Base-by-base conservation (phyloP, 306 rosid species). In the Lathyrus oleraceus region DNA sequence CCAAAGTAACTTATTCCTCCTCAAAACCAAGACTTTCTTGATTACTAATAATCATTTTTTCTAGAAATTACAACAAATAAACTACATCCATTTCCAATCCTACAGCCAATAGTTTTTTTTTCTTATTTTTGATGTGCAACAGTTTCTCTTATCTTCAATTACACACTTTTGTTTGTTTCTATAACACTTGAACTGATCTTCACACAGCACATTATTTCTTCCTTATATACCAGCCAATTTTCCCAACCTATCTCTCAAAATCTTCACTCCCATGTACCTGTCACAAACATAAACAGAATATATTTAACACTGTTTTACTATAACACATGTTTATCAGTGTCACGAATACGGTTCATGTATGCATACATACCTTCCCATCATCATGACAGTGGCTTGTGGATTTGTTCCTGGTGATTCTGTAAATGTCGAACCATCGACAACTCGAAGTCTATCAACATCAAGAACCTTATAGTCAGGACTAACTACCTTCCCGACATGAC, bases 231-330 rank as follows among this genome's bases (percentile, higher is more conserved):
- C 89, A 79, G 89, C 83, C 69, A 80, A 76, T 42, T 74, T 76
- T 77, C 87, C 86, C 81, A 87, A 67, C 81, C 96, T 90, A 4
- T 85, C 78, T 81, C 87, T 80, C 81, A 88, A 78, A 75, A 93
- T 93, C 87, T 90, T 88, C 81, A 82, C 71, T 65, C 97, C 98
- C 96, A 90, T 87, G 85, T 93, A 93, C 94, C 98, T 93, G 87
- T 74, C 65, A 76, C 69, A 73, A 69, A 73, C 71, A 59, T 30
- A 70, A 16, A 63, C 32, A 51, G 12, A 52, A 9, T 4, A 9
- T 19, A 19, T 4, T 49, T 16, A 16, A 17, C 12, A 6, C 7
- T 14, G 30, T 39, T 53, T 62, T 23, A 13, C 17, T 23, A 21
- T 13, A 76, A 27, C 6, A 57, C 5, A 3, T 9, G 44, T 16